phyloP scores from a whole-genome alignment of 495 filamentous ascomycete genomes.

The Hyaloscypha bicolor region DNA sequence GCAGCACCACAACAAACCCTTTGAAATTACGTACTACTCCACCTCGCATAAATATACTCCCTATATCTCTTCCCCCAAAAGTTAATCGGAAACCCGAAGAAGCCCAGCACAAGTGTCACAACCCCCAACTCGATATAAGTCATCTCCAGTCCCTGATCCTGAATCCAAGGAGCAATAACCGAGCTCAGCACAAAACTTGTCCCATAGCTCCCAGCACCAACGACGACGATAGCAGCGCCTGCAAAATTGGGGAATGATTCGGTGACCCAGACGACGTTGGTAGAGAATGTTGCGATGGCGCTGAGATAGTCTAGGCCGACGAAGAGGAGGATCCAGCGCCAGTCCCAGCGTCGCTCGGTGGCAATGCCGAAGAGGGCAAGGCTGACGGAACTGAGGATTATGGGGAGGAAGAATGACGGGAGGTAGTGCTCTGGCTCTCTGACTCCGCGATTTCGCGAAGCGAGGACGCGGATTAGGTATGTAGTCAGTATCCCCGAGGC shows the following conservation, averaged over 20 bases:
- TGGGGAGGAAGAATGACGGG: constrained; percentile 17
- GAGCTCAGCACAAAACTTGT: constrained; percentile 12
- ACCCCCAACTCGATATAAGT: constrained; percentile 4
- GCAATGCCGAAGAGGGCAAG: constrained; percentile 14
- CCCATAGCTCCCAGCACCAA: constrained; percentile 4
- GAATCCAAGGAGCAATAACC: constrained; percentile 12
- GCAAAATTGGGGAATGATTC: constrained; percentile 10
- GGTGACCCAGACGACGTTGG: constrained; percentile 15
- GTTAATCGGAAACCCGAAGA: constrained; percentile 2
- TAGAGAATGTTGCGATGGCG: background rate
- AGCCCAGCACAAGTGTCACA: background rate
- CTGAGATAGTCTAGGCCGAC: constrained; percentile 8
- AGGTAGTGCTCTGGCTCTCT: constrained; percentile 18
- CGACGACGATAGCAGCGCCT: constrained; percentile 5
- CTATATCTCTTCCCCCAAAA: constrained; percentile 12
- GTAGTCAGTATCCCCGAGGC: constrained; percentile 9
- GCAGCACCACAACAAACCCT: no score
- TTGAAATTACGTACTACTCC: background rate
- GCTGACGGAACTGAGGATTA: constrained; percentile 1
- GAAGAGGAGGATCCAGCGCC: constrained; percentile 1
- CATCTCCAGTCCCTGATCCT: background rate
- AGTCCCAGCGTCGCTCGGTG: constrained; percentile 5
- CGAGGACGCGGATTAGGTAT: background rate
- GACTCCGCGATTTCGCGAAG: constrained; percentile 9
- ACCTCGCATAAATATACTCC: constrained; percentile 15